Evolutionary conservation across 2,329 filamentous ascomycete species (phyloP), one percentile per base, ranked within the genome.

Genomic region (Fusarium hostae): DNA sequence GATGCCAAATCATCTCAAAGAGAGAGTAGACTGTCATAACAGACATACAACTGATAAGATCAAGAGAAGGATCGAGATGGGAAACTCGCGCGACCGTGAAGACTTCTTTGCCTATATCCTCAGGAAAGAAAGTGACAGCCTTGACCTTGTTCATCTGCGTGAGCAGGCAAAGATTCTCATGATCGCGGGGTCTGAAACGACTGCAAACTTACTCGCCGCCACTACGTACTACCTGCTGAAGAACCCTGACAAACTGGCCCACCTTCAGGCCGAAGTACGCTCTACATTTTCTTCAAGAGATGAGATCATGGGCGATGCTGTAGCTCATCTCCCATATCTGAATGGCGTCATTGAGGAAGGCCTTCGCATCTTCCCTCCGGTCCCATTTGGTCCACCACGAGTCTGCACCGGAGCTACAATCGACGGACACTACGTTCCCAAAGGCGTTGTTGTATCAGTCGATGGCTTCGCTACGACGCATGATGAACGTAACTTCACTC

Each of bases 151-250:
- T 22, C 57, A 73, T 12, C 30, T 73, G 2, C 24, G 60, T 13
- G 63, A 73, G 13, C 70, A 73, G 32, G 67, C 71, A 32, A 73
- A 69, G 13, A 9, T 71, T 15, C 20, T 73, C 5, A 59, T 69
- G 13, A 1, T 71, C 8, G 63, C 67, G 1, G 67, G 70, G 0
- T 73, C 67, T 8, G 70, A 73, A 13, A 73, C 67, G 1, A 63
- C 50, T 0, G 55, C 70, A 13, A 73, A 28, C 3, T n/a, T 62
- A 1, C 32, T 73, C 5, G 20, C 70, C 9, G 18, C 28, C 8
- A 15, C 39, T 0, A 60, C 52, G 1, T 61, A 44, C 18, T 50
- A 59, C 6, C 28, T 73, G 5, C 56, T 71, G 6, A 48, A 43
- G 18, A 59, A 63, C 15, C 63, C 63, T 6, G 18, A 28, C 1